These are phyloP conservation scores for Cotoneaster glaucophyllus DNA, from an alignment of 306 rosid genomes.

Conservation along the genomic window DNA sequence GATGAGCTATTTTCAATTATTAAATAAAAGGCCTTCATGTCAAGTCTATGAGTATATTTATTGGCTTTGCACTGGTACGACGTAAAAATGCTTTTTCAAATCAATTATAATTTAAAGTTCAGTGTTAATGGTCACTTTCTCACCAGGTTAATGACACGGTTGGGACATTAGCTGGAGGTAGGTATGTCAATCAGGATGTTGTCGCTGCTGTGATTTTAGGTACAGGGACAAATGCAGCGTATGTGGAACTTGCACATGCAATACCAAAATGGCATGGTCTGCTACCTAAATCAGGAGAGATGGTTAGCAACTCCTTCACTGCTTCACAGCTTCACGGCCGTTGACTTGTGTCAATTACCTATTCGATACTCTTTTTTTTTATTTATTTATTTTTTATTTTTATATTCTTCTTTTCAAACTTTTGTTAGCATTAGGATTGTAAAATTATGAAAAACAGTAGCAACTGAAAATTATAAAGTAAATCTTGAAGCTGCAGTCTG, in stretches of 20 bases:
- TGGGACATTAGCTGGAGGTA: conserved; percentile 91
- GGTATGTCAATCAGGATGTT: conserved; percentile 67
- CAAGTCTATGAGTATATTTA: neutral
- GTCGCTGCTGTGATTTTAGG: conserved; percentile 86
- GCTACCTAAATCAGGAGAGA: conserved; percentile 80
- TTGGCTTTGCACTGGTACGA: neutral
- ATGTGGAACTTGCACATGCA: conserved; percentile 73
- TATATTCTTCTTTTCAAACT: neutral
- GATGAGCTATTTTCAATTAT: neutral
- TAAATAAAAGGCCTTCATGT: neutral
- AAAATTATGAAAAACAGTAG: neutral
- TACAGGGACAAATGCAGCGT: conserved; percentile 98
- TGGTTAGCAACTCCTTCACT: conserved; percentile 43
- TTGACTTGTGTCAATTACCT: neutral
- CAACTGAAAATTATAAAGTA: neutral
- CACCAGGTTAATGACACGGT: conserved; percentile 86
- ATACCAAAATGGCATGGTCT: conserved; percentile 93
- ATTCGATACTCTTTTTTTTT: neutral
- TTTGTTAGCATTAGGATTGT: neutral
- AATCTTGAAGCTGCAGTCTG: neutral
- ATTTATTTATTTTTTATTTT: too few species aligned
- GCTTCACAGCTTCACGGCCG: neutral
- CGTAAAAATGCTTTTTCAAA: neutral
- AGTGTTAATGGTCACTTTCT: neutral
- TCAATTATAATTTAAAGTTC: neutral